Evolutionary conservation across 179 eudicot genomes (phyloP).

Genomic region (Spinacia oleracea): DNA sequence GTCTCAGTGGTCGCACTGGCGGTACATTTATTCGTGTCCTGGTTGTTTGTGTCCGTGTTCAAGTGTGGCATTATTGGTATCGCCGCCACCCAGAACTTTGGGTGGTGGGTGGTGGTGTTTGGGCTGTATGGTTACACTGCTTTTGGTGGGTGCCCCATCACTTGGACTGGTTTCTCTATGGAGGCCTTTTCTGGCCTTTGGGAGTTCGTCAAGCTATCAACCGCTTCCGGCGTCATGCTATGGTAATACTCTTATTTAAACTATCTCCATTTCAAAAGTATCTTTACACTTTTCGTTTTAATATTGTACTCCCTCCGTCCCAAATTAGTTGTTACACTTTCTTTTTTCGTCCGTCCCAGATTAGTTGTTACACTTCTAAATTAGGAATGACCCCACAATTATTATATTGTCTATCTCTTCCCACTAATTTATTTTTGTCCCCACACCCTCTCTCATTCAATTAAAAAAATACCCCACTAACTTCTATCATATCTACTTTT

Average conservation of each 20-base stretch:
- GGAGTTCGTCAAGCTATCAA: conserved; percentile 48
- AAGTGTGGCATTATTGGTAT: conserved; percentile 39
- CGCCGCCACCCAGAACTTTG: conserved; percentile 35
- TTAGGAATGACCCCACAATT: no score
- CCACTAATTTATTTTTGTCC: no score
- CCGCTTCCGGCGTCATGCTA: conserved; percentile 51
- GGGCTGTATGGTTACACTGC: conserved; percentile 36
- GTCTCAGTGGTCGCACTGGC: conserved; percentile 30
- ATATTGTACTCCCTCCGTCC: no score
- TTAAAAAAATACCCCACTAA: no score
- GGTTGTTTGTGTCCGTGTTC: conserved; percentile 39
- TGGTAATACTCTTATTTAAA: conserved; percentile 20
- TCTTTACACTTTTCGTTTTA: no score
- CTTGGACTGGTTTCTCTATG: conserved; percentile 46
- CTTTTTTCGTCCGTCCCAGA: no score
- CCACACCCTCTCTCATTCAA: no score
- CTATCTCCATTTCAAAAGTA: no score
- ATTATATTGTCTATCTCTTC: no score
- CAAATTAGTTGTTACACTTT: no score
- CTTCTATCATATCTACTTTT: no score
- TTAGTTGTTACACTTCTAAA: no score
- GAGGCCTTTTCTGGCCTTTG: conserved; percentile 49
- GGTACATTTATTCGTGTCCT: conserved; percentile 34
- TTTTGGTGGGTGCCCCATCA: conserved; percentile 40
- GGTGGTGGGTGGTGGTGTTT: conserved; percentile 48